A percentile compares a stretch with the other conserved stretches of the same genome.
Evolutionary conservation across 257 asterid genomes (phyloP).

Genomic region (Solanum megistacrolobum): DNA sequence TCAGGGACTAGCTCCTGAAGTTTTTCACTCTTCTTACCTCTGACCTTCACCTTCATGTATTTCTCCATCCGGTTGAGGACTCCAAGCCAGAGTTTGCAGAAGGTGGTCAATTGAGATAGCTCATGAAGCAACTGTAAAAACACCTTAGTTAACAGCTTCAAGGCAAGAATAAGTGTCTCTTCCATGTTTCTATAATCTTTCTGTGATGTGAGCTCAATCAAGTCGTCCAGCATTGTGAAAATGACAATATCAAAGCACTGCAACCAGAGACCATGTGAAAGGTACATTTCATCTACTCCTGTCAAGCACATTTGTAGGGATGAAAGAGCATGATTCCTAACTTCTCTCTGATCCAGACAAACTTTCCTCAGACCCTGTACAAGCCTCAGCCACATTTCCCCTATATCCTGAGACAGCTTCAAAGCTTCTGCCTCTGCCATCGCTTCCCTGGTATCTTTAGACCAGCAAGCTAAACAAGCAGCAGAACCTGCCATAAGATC

Average conservation of each 20-base stretch:
- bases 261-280: slow-evolving; percentile 57
- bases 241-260: slow-evolving; percentile 85
- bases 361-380: slow-evolving; percentile 82
- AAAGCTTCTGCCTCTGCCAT: slow-evolving; percentile 54
- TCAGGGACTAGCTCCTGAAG: slow-evolving; percentile 85
- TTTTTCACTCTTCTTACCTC: slow-evolving; percentile 65
- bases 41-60: slow-evolving; percentile 62
- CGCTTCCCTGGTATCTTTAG: slow-evolving; percentile 63
- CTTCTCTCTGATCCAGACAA: slow-evolving; percentile 93
- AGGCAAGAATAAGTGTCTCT: slow-evolving; percentile 73
- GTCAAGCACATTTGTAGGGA: slow-evolving; percentile 69
- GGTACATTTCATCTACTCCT: slow-evolving; percentile 53
- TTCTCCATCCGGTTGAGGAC: slow-evolving; percentile 82
- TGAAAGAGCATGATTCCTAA: slow-evolving; percentile 73
- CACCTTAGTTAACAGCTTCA: slow-evolving; percentile 65
- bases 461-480: slow-evolving; percentile 64
- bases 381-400: slow-evolving; percentile 96
- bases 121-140: slow-evolving; percentile 44
- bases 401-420: slow-evolving; percentile 68
- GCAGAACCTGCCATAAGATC: slow-evolving; percentile 77
- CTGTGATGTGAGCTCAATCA: slow-evolving; percentile 80
- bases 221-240: slow-evolving; percentile 80
- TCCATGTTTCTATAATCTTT: slow-evolving; percentile 83
- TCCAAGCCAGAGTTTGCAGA: slow-evolving; percentile 86
- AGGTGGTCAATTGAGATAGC: slow-evolving; percentile 51